These are phyloP conservation scores for Kalanchoe fedtschenkoi DNA, from an alignment of 164 flowering plant species.

Conservation along the genomic window DNA sequence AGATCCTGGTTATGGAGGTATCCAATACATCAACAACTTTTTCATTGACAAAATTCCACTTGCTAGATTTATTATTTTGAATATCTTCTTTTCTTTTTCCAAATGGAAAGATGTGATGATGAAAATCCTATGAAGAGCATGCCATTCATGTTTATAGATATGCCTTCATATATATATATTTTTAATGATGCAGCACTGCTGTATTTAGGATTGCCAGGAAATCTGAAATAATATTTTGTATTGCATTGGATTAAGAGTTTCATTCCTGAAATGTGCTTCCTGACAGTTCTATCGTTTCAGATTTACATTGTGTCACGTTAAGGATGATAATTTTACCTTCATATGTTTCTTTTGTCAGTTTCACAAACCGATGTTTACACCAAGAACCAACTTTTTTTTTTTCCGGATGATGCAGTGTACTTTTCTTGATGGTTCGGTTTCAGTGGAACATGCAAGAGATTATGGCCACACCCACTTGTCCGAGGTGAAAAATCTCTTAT, in stretches of 20 bases:
- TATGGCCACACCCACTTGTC: constrained; percentile 85
- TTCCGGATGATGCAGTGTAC: constrained; percentile 31
- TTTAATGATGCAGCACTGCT: background rate
- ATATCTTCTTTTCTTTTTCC: background rate
- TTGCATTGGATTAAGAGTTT: background rate
- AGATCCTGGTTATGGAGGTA: constrained; percentile 88
- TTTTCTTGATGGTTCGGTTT: constrained; percentile 36
- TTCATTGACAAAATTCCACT: background rate
- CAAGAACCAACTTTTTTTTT: background rate
- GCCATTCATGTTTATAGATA: background rate
- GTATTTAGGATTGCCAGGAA: background rate
- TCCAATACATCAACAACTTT: background rate
- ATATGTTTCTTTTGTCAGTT: background rate
- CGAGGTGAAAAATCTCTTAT: constrained; percentile 41
- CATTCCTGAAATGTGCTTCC: background rate
- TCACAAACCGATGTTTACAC: no score
- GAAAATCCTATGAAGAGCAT: background rate
- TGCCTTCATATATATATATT: background rate
- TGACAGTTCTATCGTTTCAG: no score
- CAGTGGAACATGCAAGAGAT: constrained; percentile 74
- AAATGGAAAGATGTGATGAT: background rate
- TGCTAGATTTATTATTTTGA: background rate
- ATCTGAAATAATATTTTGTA: background rate
- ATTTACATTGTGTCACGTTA: no score
- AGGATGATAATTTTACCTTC: no score